Base-by-base conservation (phyloP, 352 stramenopile species). In the Globisporangium parvum region DNA sequence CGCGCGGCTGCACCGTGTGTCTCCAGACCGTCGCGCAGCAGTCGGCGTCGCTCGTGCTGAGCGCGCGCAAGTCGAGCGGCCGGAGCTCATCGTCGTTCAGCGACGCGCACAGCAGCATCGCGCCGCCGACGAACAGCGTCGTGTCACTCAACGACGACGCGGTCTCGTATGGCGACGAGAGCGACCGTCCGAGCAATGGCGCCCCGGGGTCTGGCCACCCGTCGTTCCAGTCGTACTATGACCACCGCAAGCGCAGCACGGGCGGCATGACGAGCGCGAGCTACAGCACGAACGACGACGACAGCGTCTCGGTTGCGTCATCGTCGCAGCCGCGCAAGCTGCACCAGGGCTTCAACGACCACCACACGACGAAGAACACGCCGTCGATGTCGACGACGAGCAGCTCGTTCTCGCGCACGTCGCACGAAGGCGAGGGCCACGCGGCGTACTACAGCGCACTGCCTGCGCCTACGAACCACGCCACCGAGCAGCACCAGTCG, bases 351-450 rank as follows among this genome's bases (percentile, higher is more conserved):
- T 31, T 18, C 47, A 51, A 23, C n/a, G 24, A 52, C 28, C 51
- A 58, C 45, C 44, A 63, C 44, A 58, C 33, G n/a, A 21, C 39
- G 9, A 48, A 39, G 45, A 60, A 37, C 42, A 58, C 58, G 51
- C 53, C 77, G 51, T 85, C 75, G 15, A 76, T 85, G 64, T 87
- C 77, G n/a, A 84, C 70, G 8, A 63, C 64, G 0, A 85, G 75
- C 55, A 87, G 75, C 47, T 75, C 75, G 14, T 80, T 84, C 45
- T 81, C 75, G 26, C 64, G 61, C 57, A 63, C 69, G 21, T 76
- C 64, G 26, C 56, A 60, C 20, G 67, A 75, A 6, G 66, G 20
- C 44, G 61, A 28, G 35, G 15, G 47, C 14, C 26, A 58, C 44
- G 23, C 24, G 6, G 21, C 28, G 28, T 49, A 52, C 41, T 53